Conservation (phyloP, 768 basidiomycete genomes). For the Leucogyrophana mollusca region DNA sequence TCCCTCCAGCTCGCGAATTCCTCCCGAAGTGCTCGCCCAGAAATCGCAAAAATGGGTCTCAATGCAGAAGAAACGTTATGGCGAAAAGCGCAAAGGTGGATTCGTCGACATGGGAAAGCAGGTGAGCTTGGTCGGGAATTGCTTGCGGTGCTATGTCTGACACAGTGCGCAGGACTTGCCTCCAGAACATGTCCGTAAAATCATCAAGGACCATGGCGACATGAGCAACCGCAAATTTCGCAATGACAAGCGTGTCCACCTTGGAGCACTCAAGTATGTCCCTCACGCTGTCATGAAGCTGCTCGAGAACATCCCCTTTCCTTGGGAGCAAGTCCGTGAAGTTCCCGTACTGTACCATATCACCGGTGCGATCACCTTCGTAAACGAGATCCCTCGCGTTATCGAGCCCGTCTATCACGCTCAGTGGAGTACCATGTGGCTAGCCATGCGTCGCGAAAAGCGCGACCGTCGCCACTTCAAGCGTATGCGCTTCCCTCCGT, state of each 20-base stretch:
- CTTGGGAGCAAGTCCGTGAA: constrained; percentile 99
- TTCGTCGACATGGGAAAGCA: constrained; percentile 93
- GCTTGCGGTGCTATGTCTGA: constrained; percentile 6
- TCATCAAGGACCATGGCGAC: constrained; percentile 99
- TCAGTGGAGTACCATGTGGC: constrained; percentile 99
- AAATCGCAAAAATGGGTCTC: constrained; percentile 97
- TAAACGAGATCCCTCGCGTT: constrained; percentile 95
- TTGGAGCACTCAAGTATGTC: constrained; percentile 97
- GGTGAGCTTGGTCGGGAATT: constrained; percentile 42
- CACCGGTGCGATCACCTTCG: constrained; percentile 98
- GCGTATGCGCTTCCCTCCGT: constrained; percentile 99
- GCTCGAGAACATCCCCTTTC: constrained; percentile 95
- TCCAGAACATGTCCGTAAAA: constrained; percentile 98
- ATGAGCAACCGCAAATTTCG: constrained; percentile 99
- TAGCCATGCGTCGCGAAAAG: constrained; percentile 98
- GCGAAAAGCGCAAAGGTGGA: constrained; percentile 86
- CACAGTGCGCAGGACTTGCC: constrained; percentile 71
- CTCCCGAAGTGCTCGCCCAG: constrained; percentile 73
- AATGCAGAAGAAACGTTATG: constrained; percentile 90
- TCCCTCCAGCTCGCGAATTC: constrained; percentile 42
- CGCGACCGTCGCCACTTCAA: constrained; percentile 98
- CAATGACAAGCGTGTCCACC: constrained; percentile 98
- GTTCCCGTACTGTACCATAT: constrained; percentile 99
- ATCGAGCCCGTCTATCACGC: constrained; percentile 98
- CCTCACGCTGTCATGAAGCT: constrained; percentile 99